These are phyloP conservation scores for Macrophomina tecta DNA, from an alignment of 2,329 filamentous ascomycete species.

Conservation along the genomic window DNA sequence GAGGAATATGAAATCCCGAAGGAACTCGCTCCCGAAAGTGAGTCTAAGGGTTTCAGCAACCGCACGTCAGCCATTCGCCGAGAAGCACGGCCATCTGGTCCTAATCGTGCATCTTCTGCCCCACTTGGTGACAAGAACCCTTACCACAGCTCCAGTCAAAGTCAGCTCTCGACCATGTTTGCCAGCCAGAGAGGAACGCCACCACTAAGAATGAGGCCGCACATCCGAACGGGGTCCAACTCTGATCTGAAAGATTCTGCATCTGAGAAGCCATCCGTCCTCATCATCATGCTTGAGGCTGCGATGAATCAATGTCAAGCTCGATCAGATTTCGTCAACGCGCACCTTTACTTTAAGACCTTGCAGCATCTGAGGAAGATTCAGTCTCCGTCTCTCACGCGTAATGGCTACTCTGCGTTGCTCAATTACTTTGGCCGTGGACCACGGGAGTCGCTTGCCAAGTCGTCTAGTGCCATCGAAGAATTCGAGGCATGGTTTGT, in stretches of 20 bases:
- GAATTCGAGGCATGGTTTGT: constrained; percentile 83
- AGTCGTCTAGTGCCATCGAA: constrained; percentile 74
- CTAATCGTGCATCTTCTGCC: constrained; percentile 23
- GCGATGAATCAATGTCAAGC: constrained; percentile 78
- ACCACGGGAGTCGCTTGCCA: constrained; percentile 71
- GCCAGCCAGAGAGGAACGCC: constrained; percentile 43
- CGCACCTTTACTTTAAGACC: constrained; percentile 85
- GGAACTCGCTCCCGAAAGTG: constrained; percentile 64
- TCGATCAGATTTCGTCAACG: constrained; percentile 81
- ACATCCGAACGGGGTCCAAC: constrained; percentile 46
- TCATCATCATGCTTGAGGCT: constrained; percentile 76
- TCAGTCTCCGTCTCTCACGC: constrained; percentile 64
- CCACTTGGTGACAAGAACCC: constrained; percentile 59
- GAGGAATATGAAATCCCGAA: constrained; percentile 82
- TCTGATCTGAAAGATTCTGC: constrained; percentile 36
- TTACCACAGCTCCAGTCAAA: constrained; percentile 45
- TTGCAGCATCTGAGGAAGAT: constrained; percentile 73
- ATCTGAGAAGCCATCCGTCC: constrained; percentile 54
- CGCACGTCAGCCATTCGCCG: constrained; percentile 61
- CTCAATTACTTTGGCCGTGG: constrained; percentile 76
- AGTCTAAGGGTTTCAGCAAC: constrained; percentile 72
- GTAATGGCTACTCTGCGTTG: constrained; percentile 73
- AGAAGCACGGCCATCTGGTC: constrained; percentile 38
- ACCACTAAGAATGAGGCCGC: constrained; percentile 41
- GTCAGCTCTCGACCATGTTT: constrained; percentile 46